A percentile compares a stretch with the other conserved stretches of the same genome.
phyloP scores from a whole-genome alignment of 1,284 basidiomycete genomes.

The Microbotryomycetes sp. region DNA sequence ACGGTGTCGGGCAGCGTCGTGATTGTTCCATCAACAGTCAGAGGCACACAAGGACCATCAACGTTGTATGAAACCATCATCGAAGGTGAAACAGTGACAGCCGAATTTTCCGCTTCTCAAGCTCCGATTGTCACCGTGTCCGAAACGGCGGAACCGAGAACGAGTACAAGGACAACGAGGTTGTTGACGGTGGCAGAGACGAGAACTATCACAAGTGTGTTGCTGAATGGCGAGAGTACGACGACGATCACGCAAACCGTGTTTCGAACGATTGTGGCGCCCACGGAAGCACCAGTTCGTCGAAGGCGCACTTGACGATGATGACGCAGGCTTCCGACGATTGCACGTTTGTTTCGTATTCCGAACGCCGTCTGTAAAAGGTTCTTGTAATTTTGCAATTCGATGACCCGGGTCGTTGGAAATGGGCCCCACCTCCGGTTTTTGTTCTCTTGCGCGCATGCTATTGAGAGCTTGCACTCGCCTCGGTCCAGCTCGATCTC shows the following conservation, averaged over 20 bases:
- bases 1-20: neutral
- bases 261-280: neutral
- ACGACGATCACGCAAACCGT: neutral
- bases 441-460: too few species aligned
- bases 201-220: neutral
- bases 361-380: too few species aligned
- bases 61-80: neutral
- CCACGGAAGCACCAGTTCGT: neutral
- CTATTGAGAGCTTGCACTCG: too few species aligned
- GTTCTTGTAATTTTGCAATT: too few species aligned
- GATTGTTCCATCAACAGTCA: neutral
- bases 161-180: neutral
- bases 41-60: neutral
- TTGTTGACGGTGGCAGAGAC: neutral
- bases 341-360: too few species aligned
- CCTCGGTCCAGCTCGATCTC: too few species aligned
- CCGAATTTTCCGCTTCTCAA: neutral
- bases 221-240: neutral
- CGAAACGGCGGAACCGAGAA: neutral
- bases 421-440: too few species aligned
- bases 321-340: too few species aligned
- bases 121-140: constrained; percentile 12
- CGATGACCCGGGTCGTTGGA: too few species aligned
- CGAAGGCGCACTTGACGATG: too few species aligned
- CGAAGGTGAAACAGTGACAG: neutral